Percentiles rank a stretch among this genome's conserved stretches.
Conservation (phyloP, 208 protist genomes). For the Trypanosomatidae sp. region DNA sequence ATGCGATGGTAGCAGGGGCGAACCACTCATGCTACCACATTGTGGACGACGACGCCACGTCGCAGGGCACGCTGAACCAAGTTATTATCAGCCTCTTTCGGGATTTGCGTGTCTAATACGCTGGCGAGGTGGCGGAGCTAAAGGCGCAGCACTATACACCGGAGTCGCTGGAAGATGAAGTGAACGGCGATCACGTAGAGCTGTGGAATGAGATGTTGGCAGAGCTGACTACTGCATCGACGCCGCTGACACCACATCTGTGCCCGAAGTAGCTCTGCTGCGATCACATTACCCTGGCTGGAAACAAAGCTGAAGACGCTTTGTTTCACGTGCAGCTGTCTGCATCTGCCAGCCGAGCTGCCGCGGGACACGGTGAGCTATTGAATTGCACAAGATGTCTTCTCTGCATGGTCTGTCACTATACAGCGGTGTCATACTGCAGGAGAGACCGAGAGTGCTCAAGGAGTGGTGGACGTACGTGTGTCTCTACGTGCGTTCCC, state of each 20-base stretch:
- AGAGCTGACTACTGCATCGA: slow-evolving; percentile 54
- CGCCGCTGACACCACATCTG: slow-evolving; percentile 89
- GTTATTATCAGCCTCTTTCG: slow-evolving; percentile 82
- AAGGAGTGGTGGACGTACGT: background rate
- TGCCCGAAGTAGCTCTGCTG: slow-evolving; percentile 90
- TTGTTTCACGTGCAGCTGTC: slow-evolving; percentile 44
- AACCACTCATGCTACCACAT: slow-evolving; percentile 84
- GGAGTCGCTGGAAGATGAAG: slow-evolving; percentile 71
- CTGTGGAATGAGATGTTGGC: slow-evolving; percentile 89
- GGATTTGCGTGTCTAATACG: slow-evolving; percentile 1
- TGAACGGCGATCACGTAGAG: slow-evolving; percentile 59
- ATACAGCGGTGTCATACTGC: background rate
- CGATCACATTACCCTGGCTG: slow-evolving; percentile 80
- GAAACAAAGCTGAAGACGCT: slow-evolving; percentile 41
- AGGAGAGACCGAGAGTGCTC: background rate
- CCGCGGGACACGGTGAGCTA: slow-evolving; percentile 35
- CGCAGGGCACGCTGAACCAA: slow-evolving; percentile 81
- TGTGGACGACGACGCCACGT: slow-evolving; percentile 89
- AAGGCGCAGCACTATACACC: slow-evolving; percentile 58
- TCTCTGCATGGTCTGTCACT: slow-evolving; percentile 22
- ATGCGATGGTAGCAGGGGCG: slow-evolving; percentile 37
- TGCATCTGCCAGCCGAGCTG: slow-evolving; percentile 32
- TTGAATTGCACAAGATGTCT: slow-evolving; percentile 28
- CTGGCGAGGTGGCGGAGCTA: slow-evolving; percentile 1
- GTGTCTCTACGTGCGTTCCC: background rate